phyloP scores from a whole-genome alignment of 768 basidiomycete genomes.

The Lentinula raphanica region DNA sequence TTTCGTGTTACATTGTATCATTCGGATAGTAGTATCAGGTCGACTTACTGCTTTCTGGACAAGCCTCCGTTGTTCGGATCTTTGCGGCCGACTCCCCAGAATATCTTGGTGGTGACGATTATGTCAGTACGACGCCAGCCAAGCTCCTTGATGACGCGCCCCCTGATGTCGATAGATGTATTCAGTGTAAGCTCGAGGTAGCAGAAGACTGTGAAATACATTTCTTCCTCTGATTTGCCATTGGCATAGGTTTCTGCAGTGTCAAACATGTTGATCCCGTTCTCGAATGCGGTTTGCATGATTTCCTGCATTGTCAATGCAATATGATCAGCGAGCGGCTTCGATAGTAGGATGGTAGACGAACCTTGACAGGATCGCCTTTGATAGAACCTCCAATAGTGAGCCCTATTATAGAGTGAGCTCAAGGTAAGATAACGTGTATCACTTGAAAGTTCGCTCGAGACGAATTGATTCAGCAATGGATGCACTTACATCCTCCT shows the following conservation, averaged over 20 bases:
- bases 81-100: conserved; percentile 55
- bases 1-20: not conserved
- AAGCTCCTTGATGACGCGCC: conserved; percentile 72
- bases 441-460: not conserved
- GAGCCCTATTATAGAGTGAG: too few relatives aligned
- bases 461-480: not conserved
- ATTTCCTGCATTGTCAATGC: too few relatives aligned
- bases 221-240: conserved; percentile 70
- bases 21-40: conserved; percentile 5
- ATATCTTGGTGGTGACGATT: conserved; percentile 77
- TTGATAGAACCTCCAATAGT: conserved; percentile 59
- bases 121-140: conserved; percentile 61
- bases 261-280: conserved; percentile 74
- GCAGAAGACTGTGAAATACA: conserved; percentile 35
- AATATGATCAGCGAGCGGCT: too few relatives aligned
- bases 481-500: conserved; percentile 40
- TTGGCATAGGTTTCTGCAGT: conserved; percentile 60
- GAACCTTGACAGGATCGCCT: conserved; percentile 68
- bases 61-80: conserved; percentile 57
- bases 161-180: conserved; percentile 28
- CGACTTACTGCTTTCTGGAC: conserved; percentile 52
- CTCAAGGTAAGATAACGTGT: not conserved
- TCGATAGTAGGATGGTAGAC: too few relatives aligned
- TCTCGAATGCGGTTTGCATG: conserved; percentile 71
- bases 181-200: not conserved